Conservation (phyloP, 768 basidiomycete species). For the Amanita jacksonii region DNA sequence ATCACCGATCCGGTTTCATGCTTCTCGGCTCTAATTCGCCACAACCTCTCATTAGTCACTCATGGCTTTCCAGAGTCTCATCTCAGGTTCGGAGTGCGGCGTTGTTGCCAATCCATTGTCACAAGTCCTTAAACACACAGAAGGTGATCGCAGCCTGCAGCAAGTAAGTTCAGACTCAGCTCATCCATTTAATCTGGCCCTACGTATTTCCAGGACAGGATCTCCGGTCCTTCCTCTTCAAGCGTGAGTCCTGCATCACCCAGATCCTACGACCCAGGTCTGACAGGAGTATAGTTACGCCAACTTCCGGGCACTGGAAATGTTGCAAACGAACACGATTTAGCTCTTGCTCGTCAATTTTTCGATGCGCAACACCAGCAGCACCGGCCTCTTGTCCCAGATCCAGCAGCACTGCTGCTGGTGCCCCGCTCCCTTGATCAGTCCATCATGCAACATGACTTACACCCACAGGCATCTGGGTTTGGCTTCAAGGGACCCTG, state of each 20-base stretch:
- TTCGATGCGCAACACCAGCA: slow-evolving; percentile 41
- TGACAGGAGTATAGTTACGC: slow-evolving; percentile 43
- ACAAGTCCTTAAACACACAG: slow-evolving; percentile 84
- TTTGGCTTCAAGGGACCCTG: slow-evolving; percentile 42
- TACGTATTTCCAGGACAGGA: slow-evolving; percentile 46
- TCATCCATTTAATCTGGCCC: slow-evolving; percentile 7
- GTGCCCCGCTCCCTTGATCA: slow-evolving; percentile 12
- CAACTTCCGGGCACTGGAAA: slow-evolving; percentile 57
- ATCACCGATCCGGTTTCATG: slow-evolving; percentile 22
- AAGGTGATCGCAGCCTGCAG: slow-evolving; percentile 81
- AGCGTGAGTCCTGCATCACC: slow-evolving; percentile 32
- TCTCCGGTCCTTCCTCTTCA: slow-evolving; percentile 64
- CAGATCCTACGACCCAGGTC: background rate
- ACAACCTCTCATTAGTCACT: slow-evolving; percentile 7
- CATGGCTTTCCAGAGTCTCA: slow-evolving; percentile 72
- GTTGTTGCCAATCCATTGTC: slow-evolving; percentile 77
- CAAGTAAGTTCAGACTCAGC: slow-evolving; percentile 41
- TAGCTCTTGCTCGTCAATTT: slow-evolving; percentile 71
- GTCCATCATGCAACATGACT: background rate
- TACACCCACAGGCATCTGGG: slow-evolving; percentile 15
- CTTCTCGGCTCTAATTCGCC: background rate
- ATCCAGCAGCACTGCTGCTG: slow-evolving; percentile 14
- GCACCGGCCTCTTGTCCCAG: background rate
- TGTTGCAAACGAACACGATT: slow-evolving; percentile 52
- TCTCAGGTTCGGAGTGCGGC: slow-evolving; percentile 88